Percentiles rank a stretch among this genome's conserved stretches.
Evolutionary conservation across 768 basidiomycete genomes (phyloP).

Genomic region (Coprinopsis marcescibilis): DNA sequence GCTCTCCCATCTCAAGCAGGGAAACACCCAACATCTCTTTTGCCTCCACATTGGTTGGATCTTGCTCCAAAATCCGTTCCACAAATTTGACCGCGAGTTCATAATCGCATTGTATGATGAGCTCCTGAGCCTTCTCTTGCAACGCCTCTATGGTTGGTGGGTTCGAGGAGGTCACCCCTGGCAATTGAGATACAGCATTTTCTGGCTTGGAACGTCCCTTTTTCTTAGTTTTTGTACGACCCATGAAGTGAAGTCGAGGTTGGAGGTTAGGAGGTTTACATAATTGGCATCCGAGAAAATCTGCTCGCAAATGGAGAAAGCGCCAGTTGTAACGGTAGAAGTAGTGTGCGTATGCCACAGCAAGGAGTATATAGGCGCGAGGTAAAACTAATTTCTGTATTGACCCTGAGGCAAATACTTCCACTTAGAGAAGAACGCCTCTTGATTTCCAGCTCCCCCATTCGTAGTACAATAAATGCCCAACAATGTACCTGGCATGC

Average conservation of each 20-base stretch:
- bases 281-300: neutral
- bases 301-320: too few species aligned
- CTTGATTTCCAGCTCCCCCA: slow-evolving; percentile 10
- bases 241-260: slow-evolving; percentile 35
- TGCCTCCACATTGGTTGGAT: slow-evolving; percentile 59
- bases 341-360: too few species aligned
- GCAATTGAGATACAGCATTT: slow-evolving; percentile 16
- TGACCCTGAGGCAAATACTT: slow-evolving; percentile 16
- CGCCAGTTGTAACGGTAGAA: too few species aligned
- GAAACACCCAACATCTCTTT: slow-evolving; percentile 78
- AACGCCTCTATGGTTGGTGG: slow-evolving; percentile 48
- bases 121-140: slow-evolving; percentile 71
- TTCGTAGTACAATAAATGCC: slow-evolving; percentile 15
- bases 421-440: slow-evolving; percentile 14
- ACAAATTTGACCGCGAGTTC: slow-evolving; percentile 73
- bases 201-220: slow-evolving; percentile 32
- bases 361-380: too few species aligned
- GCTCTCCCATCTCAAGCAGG: slow-evolving; percentile 73
- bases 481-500: slow-evolving; percentile 9
- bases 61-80: slow-evolving; percentile 57
- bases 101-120: slow-evolving; percentile 82
- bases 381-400: slow-evolving; percentile 7
- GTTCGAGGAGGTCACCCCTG: slow-evolving; percentile 17
- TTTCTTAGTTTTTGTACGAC: slow-evolving; percentile 48
- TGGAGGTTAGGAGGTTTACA: slow-evolving; percentile 22